Evolutionary conservation across 805 yeast species (phyloP).

Genomic region (Blastobotrys parvus): DNA sequence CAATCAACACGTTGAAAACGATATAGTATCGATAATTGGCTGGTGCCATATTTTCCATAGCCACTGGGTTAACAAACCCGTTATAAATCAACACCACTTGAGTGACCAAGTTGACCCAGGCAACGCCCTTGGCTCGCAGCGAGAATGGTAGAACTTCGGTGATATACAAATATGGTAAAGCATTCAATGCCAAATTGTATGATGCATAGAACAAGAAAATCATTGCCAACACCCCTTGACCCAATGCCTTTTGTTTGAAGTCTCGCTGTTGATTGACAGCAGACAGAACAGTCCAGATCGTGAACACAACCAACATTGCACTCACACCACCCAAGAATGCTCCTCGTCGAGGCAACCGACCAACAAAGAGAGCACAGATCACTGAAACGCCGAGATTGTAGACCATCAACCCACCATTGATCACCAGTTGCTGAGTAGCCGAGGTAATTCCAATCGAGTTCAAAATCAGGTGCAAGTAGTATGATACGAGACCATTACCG

Average conservation of each 20-base stretch:
- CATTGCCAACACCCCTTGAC: slow-evolving; percentile 10
- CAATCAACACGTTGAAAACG: slow-evolving; percentile 21
- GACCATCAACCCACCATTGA: slow-evolving; percentile 12
- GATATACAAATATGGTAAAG: slow-evolving; percentile 31
- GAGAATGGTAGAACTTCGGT: slow-evolving; percentile 25
- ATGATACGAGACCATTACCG: slow-evolving; percentile 19
- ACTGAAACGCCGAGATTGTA: slow-evolving; percentile 8
- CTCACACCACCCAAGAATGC: slow-evolving; percentile 7
- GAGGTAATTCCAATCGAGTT: slow-evolving; percentile 44
- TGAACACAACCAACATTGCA: slow-evolving; percentile 11
- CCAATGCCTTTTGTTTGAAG: slow-evolving; percentile 5
- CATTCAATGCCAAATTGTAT: slow-evolving; percentile 20
- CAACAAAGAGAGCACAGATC: slow-evolving; percentile 11
- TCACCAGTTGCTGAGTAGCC: slow-evolving; percentile 11
- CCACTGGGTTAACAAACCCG: slow-evolving; percentile 20
- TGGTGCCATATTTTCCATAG: slow-evolving; percentile 33
- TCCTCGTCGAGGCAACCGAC: slow-evolving; percentile 9
- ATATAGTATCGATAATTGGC: slow-evolving; percentile 38
- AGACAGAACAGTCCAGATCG: slow-evolving; percentile 30
- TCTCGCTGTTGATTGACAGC: slow-evolving; percentile 5
- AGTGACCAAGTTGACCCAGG: slow-evolving; percentile 1
- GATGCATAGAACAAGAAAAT: slow-evolving; percentile 11
- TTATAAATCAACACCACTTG: slow-evolving; percentile 1
- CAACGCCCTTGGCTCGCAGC: slow-evolving; percentile 13
- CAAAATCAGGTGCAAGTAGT: slow-evolving; percentile 44